Evolutionary conservation across 768 basidiomycete species (phyloP), one percentile per base, ranked within the genome.

Genomic region (Trametes villosa): DNA sequence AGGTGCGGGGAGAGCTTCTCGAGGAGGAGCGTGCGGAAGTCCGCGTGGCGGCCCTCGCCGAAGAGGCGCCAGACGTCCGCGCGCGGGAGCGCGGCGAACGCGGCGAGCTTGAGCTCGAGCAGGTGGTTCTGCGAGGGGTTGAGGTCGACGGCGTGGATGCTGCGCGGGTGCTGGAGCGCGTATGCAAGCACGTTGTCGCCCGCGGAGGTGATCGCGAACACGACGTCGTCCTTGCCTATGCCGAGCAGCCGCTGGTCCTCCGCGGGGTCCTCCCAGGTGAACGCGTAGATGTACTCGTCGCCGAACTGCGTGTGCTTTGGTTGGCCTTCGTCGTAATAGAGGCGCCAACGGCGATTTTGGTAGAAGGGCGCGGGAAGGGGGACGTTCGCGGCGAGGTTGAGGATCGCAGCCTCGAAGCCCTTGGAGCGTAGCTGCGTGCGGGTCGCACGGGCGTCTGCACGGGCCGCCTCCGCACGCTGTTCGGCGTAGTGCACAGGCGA

Each of bases 101-200:
- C 81, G 2, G 90, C 90, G 2, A 92, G 81, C 73, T 92, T 92
- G 33, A 92, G 80, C 73, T 92, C 91, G 29, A 92, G 77, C 11
- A 92, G 80, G 70, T 92, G 90, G 3, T 87, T 86, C 79, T 91
- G 89, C 66, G 86, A 83, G 4, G 87, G 86, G 70, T 89, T 89
- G 82, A 89, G 82, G 72, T 90, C 89, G 55, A 90, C 89, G 52
- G 84, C 84, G 59, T 89, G 88, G 29, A 89, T 85, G 77, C 82
- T 76, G 56, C 82, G 77, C 3, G 87, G 87, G 83, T 85, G n/a
- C 79, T 80, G 57, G 3, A 88, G 85, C 9, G 88, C 89, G 63
- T 92, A 92, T 69, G 91, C 89, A 34, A 92, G 76, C 2, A 88
- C 87, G 70, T 92, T 92, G 72, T 91, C 90, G 0, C 90, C 90